Percentiles rank a stretch among this genome's conserved stretches.
These are phyloP conservation scores for Tolypocladium nubicola DNA, from an alignment of 2,329 filamentous ascomycete species.

Conservation along the genomic window DNA sequence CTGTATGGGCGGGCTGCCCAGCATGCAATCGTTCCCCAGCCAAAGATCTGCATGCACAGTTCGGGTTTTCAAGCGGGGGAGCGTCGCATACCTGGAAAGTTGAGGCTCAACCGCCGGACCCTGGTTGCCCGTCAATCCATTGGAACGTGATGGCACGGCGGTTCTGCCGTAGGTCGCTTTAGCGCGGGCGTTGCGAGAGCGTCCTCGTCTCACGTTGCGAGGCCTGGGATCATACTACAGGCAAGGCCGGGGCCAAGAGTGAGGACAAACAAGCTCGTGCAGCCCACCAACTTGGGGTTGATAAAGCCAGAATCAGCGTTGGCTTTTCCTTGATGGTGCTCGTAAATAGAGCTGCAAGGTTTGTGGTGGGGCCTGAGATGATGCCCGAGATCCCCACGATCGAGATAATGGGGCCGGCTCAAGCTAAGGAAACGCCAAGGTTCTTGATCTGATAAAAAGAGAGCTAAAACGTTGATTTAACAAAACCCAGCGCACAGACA, in stretches of 20 bases:
- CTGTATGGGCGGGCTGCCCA: background rate
- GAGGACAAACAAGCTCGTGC: background rate
- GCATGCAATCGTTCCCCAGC: background rate
- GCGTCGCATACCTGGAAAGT: background rate
- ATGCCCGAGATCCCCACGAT: background rate
- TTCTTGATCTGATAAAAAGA: background rate
- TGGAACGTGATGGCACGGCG: background rate
- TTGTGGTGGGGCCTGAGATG: background rate
- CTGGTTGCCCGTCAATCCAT: background rate
- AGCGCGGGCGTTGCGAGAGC: background rate
- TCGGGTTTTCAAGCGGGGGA: background rate
- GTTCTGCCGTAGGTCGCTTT: background rate
- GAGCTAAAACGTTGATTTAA: too few relatives aligned
- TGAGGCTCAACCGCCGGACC: conserved; percentile 3
- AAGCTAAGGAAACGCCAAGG: background rate
- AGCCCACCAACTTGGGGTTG: background rate
- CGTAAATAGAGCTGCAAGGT: background rate
- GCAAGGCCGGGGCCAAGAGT: background rate
- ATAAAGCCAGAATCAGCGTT: background rate
- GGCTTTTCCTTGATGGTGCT: background rate
- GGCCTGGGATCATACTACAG: background rate
- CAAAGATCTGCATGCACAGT: background rate
- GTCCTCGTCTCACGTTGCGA: too few relatives aligned
- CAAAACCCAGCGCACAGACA: background rate
- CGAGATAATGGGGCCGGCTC: background rate